phyloP scores from a whole-genome alignment of 495 filamentous ascomycete genomes.

The Talaromyces trachyspermus region DNA sequence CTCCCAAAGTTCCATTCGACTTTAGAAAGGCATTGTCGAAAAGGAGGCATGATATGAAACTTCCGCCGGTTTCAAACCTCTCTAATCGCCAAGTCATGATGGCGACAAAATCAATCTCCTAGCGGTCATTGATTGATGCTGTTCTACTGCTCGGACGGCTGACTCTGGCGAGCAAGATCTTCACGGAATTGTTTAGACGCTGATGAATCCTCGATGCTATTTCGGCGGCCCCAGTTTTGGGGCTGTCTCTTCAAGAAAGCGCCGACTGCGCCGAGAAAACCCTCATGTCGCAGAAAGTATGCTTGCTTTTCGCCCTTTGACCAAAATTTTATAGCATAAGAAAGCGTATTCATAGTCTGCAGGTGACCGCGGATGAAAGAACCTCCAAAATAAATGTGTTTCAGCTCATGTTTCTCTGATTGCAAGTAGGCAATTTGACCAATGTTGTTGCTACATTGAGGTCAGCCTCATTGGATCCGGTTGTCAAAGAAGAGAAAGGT shows the following conservation, averaged over 20 bases:
- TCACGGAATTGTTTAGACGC: constrained; percentile 20
- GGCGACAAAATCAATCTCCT: too few species aligned
- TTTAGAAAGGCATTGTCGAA: background rate
- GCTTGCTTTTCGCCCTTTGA: constrained; percentile 88
- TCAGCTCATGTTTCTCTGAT: constrained; percentile 81
- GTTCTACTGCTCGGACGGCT: background rate
- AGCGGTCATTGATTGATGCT: too few species aligned
- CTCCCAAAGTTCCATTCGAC: background rate
- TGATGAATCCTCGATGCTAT: constrained; percentile 53
- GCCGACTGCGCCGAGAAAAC: constrained; percentile 92
- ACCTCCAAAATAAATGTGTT: constrained; percentile 94
- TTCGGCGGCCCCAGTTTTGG: constrained; percentile 81
- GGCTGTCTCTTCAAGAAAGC: constrained; percentile 91
- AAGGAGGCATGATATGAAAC: too few species aligned
- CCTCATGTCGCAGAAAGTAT: constrained; percentile 93
- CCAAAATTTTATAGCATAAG: constrained; percentile 96
- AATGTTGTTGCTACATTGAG: constrained; percentile 75
- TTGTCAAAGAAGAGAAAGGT: background rate
- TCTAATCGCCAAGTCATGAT: too few species aligned
- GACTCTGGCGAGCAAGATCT: background rate
- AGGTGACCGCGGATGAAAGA: constrained; percentile 93
- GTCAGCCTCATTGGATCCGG: constrained; percentile 13
- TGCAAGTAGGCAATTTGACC: constrained; percentile 96
- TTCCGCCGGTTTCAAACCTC: too few species aligned
- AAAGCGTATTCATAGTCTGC: constrained; percentile 95